Percentiles rank a stretch among this genome's conserved stretches.
phyloP scores from a whole-genome alignment of 2,329 filamentous ascomycete species.

The Fusarium euwallaceae region DNA sequence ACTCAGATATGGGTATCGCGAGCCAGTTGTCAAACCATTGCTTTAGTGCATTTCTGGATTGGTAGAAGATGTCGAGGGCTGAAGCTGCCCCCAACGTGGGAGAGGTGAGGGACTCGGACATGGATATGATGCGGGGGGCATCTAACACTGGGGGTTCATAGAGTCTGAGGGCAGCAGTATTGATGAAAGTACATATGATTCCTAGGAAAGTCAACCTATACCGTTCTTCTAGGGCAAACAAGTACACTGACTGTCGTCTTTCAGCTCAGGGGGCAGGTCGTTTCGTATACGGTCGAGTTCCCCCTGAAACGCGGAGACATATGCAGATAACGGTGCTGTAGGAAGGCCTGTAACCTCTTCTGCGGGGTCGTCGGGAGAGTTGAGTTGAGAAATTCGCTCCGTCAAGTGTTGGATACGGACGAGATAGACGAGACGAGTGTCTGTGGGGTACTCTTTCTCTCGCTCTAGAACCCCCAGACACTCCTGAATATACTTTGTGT shows the following conservation, averaged over 20 bases:
- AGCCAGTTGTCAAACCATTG: constrained; percentile 65
- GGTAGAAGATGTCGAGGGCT: constrained; percentile 64
- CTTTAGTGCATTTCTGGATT: constrained; percentile 61
- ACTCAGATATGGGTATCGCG: constrained; percentile 56
- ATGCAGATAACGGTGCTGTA: constrained; percentile 59
- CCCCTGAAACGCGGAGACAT: constrained; percentile 59
- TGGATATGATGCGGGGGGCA: constrained; percentile 54
- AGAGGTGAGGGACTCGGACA: constrained; percentile 58
- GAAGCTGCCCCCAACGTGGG: constrained; percentile 55
- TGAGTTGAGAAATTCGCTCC: constrained; percentile 62
- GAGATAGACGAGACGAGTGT: constrained; percentile 60
- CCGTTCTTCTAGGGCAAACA: too few species aligned
- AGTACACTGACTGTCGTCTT: constrained; percentile 53
- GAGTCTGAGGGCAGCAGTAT: constrained; percentile 58
- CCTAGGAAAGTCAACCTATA: constrained; percentile 45
- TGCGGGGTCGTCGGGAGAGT: constrained; percentile 50
- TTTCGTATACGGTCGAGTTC: constrained; percentile 59
- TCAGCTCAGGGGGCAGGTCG: constrained; percentile 52
- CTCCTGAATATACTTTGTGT: constrained; percentile 64
- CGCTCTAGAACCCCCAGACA: constrained; percentile 62
- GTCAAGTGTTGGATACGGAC: constrained; percentile 64
- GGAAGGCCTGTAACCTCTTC: constrained; percentile 53
- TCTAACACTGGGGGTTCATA: constrained; percentile 63
- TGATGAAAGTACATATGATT: constrained; percentile 56
- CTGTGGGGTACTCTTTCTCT: constrained; percentile 60